Evolutionary conservation across 192 early-diverging fungal species (phyloP).

Genomic region (Backusella tarrabulga): DNA sequence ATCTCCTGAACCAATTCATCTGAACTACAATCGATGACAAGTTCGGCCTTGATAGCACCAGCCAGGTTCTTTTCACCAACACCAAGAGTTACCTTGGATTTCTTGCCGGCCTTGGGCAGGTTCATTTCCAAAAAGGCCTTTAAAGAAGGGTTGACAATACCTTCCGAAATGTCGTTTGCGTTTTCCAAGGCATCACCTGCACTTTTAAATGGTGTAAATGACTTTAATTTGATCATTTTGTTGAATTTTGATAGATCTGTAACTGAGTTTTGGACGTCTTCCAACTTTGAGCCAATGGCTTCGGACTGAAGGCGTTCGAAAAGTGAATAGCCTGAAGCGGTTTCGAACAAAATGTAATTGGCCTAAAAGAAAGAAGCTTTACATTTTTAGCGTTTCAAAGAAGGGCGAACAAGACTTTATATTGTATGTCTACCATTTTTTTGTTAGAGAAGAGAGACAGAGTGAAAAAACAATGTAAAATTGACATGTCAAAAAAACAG

Average conservation of each 20-base stretch:
- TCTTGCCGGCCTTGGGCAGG: slow-evolving; percentile 79
- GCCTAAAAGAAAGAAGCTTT: slow-evolving; percentile 18
- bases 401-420: too few species aligned
- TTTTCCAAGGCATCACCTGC: slow-evolving; percentile 97
- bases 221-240: slow-evolving; percentile 88
- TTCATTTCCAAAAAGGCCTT: slow-evolving; percentile 96
- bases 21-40: slow-evolving; percentile 74
- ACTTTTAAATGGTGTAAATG: slow-evolving; percentile 93
- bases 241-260: slow-evolving; percentile 69
- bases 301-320: slow-evolving; percentile 92
- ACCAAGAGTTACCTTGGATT: slow-evolving; percentile 73
- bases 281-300: slow-evolving; percentile 92
- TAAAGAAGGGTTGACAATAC: slow-evolving; percentile 82
- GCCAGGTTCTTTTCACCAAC: slow-evolving; percentile 86
- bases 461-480: too few species aligned
- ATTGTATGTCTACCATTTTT: too few species aligned
- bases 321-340: slow-evolving; percentile 93
- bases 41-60: slow-evolving; percentile 70
- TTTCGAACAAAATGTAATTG: slow-evolving; percentile 85
- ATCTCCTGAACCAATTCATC: slow-evolving; percentile 87
- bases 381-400: too few species aligned
- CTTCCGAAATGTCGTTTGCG: slow-evolving; percentile 97
- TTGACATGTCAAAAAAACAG: background rate
- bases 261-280: slow-evolving; percentile 78
- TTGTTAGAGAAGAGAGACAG: too few species aligned